Conservation (phyloP, 1,139 yeast genomes). For the Yamadazyma pseudoaaseri region DNA sequence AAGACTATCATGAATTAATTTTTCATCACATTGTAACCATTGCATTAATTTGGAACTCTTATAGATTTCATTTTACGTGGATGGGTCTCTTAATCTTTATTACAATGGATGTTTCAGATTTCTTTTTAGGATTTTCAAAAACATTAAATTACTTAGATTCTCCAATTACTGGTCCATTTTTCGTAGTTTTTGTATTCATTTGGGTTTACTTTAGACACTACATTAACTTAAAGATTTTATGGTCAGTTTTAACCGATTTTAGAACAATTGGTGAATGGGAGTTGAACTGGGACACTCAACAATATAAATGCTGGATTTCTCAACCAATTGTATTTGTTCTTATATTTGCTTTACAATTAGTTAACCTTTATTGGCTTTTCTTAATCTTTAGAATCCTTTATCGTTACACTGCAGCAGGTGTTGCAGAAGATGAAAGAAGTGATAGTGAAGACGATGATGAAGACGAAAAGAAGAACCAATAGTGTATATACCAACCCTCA, state of each 20-base stretch:
- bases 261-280: constrained; percentile 77
- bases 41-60: constrained; percentile 84
- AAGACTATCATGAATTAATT: constrained; percentile 86
- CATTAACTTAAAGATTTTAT: constrained; percentile 73
- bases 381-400: constrained; percentile 75
- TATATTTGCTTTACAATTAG: constrained; percentile 76
- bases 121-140: constrained; percentile 81
- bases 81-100: constrained; percentile 89
- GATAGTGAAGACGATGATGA: constrained; percentile 73
- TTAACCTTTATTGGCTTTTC: constrained; percentile 84
- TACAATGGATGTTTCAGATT: constrained; percentile 95
- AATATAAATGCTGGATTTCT: constrained; percentile 94
- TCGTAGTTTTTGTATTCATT: constrained; percentile 59
- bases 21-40: constrained; percentile 93
- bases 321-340: constrained; percentile 83
- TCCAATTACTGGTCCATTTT: constrained; percentile 59
- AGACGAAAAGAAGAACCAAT: constrained; percentile 13
- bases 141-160: constrained; percentile 81
- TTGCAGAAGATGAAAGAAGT: constrained; percentile 80
- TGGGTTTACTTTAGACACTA: constrained; percentile 94
- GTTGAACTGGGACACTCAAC: constrained; percentile 87
- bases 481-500: neutral
- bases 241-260: constrained; percentile 88
- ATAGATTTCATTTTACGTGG: constrained; percentile 93
- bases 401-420: constrained; percentile 60